Evolutionary conservation across 176 grass and related monocot genomes (phyloP).

Genomic region (Cenchrus purpureus): DNA sequence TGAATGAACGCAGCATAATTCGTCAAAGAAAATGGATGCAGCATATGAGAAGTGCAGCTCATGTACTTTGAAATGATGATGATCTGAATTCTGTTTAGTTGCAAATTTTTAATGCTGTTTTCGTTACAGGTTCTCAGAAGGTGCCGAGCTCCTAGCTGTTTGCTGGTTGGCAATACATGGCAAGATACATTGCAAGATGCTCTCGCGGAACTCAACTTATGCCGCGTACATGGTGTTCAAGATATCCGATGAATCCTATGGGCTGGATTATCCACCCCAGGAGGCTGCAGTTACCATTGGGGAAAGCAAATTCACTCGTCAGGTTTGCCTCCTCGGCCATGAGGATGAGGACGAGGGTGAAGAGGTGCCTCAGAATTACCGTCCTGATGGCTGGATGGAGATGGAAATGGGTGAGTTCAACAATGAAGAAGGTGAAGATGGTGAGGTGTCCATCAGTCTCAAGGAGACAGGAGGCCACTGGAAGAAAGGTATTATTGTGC

Average conservation of each 20-base stretch:
- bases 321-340: constrained; percentile 32
- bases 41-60: background rate
- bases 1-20: background rate
- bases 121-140: constrained; percentile 48
- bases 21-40: background rate
- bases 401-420: constrained; percentile 63
- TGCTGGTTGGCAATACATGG: constrained; percentile 61
- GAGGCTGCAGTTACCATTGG: constrained; percentile 16
- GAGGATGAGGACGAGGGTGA: background rate
- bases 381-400: constrained; percentile 61
- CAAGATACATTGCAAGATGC: constrained; percentile 50
- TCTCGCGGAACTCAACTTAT: constrained; percentile 52
- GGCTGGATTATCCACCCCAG: constrained; percentile 34
- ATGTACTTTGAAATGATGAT: no score
- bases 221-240: constrained; percentile 59
- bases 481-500: constrained; percentile 63
- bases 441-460: constrained; percentile 50
- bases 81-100: background rate
- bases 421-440: constrained; percentile 45
- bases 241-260: background rate
- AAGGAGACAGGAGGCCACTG: constrained; percentile 7
- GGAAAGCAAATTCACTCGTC: background rate
- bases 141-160: constrained; percentile 28
- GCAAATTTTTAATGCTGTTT: background rate
- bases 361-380: background rate